A percentile compares a stretch with the other conserved stretches of the same genome.
Conservation (phyloP, 768 basidiomycete species). For the Lactarius trivialis region DNA sequence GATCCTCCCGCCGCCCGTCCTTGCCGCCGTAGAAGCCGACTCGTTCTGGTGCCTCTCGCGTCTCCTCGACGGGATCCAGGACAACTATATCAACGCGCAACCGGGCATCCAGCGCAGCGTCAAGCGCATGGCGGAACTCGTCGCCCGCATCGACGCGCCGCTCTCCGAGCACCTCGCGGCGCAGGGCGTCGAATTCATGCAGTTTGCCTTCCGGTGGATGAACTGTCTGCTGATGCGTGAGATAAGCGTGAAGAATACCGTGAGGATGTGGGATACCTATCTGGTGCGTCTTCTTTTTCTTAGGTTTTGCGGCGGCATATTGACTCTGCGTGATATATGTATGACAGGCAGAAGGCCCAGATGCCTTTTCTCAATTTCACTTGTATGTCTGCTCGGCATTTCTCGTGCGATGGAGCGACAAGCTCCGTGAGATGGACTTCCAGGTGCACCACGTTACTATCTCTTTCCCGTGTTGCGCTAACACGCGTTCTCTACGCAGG, state of each 20-base stretch:
- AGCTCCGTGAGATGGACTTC: conserved; percentile 94
- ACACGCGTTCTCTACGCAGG: conserved; percentile 40
- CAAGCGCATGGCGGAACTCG: conserved; percentile 88
- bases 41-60: conserved; percentile 98
- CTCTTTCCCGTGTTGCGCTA: background rate
- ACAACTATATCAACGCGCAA: conserved; percentile 95
- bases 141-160: conserved; percentile 84
- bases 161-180: conserved; percentile 80
- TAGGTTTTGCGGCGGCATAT: background rate
- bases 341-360: conserved; percentile 84
- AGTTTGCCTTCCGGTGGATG: conserved; percentile 99
- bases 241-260: conserved; percentile 93
- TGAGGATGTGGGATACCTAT: conserved; percentile 99
- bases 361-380: conserved; percentile 98
- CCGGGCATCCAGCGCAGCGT: conserved; percentile 95
- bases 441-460: conserved; percentile 54
- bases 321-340: background rate
- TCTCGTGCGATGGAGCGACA: conserved; percentile 91
- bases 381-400: conserved; percentile 98
- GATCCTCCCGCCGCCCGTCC: conserved; percentile 56
- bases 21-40: conserved; percentile 92
- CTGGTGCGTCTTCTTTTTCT: conserved; percentile 50
- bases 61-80: conserved; percentile 93
- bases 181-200: conserved; percentile 98
- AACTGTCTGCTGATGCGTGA: conserved; percentile 98